Evolutionary conservation across 192 early-diverging fungal species (phyloP), one percentile per base, ranked within the genome.

Genomic region (Fimicolochytrium jonesii): DNA sequence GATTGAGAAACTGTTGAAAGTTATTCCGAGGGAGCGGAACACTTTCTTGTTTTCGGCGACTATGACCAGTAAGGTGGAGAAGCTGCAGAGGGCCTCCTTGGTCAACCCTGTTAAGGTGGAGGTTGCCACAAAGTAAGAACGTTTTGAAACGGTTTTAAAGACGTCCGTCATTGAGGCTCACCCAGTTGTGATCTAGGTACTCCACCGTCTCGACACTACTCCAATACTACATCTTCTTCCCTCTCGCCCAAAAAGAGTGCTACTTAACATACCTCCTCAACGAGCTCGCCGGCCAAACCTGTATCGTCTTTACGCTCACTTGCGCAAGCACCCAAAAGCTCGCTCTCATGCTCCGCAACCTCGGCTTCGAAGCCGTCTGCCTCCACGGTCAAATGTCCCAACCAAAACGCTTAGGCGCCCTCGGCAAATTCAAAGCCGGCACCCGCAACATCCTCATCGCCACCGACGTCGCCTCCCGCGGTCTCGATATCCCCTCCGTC

Each of bases 31-130:
- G 59, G 93, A 95, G 67, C 85, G 93, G 64, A 89, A 89, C 63
- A 95, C 93, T 0, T 94, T 87, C 71, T 63, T 98, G 54, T 98
- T 98, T 67, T 96, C 94, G 6, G 95, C 95, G 5, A 98, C 95
- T 0, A 97, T 98, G 95, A 98, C 95, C 1, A 94, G 87, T 26
- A 96, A 96, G 68, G 95, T 98, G 5, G 93, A 93, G 43, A 98
- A 98, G 74, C 83, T 98, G 45, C 95, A 67, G 89, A 89, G 53
- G 33, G 95, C 95, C n/a, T 93, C 90, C 64, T 84, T 98, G 36
- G 76, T 78, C 26, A 88, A 95, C 54, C 95, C 95, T 6, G 94
- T 95, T 42, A 95, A 93, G 68, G 75, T 98, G 20, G 91, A 95
- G 70, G 93, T 98, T n/a, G 89, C 92, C 23, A 86, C 88, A 54